Base-by-base conservation (phyloP, 202 grass and related monocot genomes). In the Elaeis oleifera region DNA sequence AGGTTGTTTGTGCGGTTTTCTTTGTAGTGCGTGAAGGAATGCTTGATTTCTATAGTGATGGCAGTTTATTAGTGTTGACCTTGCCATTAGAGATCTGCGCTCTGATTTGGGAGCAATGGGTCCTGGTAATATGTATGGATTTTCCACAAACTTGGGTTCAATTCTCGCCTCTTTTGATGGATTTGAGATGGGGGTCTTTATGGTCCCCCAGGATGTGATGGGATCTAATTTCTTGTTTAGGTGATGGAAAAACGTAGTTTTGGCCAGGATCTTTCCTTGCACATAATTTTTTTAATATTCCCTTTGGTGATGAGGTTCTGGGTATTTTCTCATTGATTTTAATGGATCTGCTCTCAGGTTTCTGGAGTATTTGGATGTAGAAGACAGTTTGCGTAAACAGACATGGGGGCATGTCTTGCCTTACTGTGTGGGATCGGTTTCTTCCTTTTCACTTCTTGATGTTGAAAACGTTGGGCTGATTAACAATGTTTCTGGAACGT, bases 221-320 rank as follows among this genome's bases (percentile, higher is more conserved):
- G 56, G 8, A 59, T 31, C 20, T 5, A 18, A 6, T 29, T 44
- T 67, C 59, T 51, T 50, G 59, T 16, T 54, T 32, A 20, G 31
- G 58, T 63, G 21, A 23, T 36, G 53, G 14, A 2, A 76, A 19
- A 76, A 80, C 61, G 28, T 72, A 71, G 44, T 76, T 62, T 72
- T 50, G 25, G 18, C 59, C 50, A 54, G n/a, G 71, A 31, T 54
- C 53, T 23, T n/a, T 79, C 53, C 78, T 79, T 90, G 22, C 59
- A 68, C 58, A 19, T 55, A 11, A 2, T 8, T 15, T 49, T 66
- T 36, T 59, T 23, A 44, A 44, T 44, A 53, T 56, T 72, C 54
- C 27, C 60, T 56, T 58, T 63, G 28, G 3, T 31, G 74, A 58
- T 24, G 3, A 7, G 28, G 60, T 4, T 68, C 63, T 71, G 9